Evolutionary conservation across 2,329 filamentous ascomycete genomes (phyloP).

Genomic region (Aureobasidium sp.): DNA sequence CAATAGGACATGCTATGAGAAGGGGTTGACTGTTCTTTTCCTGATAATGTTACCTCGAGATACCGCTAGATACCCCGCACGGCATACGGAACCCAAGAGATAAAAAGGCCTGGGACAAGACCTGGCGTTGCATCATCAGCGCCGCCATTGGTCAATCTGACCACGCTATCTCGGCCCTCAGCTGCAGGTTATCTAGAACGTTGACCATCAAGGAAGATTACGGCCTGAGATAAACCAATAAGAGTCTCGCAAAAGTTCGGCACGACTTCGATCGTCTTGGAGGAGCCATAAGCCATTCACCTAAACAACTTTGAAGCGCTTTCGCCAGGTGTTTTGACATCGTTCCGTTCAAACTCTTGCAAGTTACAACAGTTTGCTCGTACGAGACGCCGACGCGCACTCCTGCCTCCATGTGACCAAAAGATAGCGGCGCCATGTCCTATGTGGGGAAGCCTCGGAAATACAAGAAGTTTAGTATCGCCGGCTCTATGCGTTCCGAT

Average conservation of each 20-base stretch:
- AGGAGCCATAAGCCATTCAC: background rate
- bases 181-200: conserved; percentile 4
- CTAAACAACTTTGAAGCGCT: background rate
- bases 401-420: background rate
- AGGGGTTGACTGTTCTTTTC: conserved; percentile 5
- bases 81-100: background rate
- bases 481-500: background rate
- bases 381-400: background rate
- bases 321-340: background rate
- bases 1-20: background rate
- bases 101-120: conserved; percentile 1
- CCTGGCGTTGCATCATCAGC: conserved; percentile 8
- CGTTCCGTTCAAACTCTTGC: background rate
- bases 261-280: background rate
- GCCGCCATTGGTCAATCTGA: conserved; percentile 3
- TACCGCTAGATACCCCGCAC: conserved; percentile 7
- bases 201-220: background rate
- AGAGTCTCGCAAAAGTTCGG: background rate
- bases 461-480: background rate
- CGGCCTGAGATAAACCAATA: background rate
- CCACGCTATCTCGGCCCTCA: background rate
- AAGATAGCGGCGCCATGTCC: background rate
- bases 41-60: conserved; percentile 1
- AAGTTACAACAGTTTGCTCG: background rate
- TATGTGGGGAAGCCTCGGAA: background rate